phyloP scores from a whole-genome alignment of 148 eudicot genomes.

The Dysphania ambrosioides region DNA sequence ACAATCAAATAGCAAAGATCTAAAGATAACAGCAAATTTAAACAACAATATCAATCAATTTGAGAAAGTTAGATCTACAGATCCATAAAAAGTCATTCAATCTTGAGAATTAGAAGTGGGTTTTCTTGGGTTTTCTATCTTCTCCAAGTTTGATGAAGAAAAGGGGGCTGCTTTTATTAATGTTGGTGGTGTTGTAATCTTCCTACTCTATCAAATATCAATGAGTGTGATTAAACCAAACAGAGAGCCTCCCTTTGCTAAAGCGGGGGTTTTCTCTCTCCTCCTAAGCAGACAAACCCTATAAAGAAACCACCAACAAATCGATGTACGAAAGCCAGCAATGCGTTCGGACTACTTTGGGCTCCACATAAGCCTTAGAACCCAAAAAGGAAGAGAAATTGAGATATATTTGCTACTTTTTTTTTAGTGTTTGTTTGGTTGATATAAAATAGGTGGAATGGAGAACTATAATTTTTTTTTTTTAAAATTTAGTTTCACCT shows the following conservation, averaged over 20 bases:
- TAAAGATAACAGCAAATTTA: constrained; percentile 13
- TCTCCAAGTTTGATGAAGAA: constrained; percentile 4
- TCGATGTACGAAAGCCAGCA: constrained; percentile 42
- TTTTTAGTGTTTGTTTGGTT: too few species aligned
- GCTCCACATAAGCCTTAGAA: constrained; percentile 18
- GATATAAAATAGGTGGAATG: too few species aligned
- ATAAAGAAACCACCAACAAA: constrained; percentile 23
- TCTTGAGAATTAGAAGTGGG: constrained; percentile 20
- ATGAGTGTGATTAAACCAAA: constrained; percentile 33
- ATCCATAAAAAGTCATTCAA: constrained; percentile 36
- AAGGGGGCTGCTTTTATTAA: not conserved
- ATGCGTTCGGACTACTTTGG: constrained; percentile 29
- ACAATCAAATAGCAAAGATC: constrained; percentile 35
- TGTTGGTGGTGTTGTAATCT: too few species aligned
- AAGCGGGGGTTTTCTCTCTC: constrained; percentile 14
- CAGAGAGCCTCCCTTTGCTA: constrained; percentile 6
- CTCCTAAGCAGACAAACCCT: constrained; percentile 33
- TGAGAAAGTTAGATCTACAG: constrained; percentile 41
- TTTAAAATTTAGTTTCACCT: too few species aligned
- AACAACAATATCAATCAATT: constrained; percentile 8
- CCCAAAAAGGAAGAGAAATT: not conserved
- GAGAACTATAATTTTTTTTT: too few species aligned
- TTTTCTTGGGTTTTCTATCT: not conserved
- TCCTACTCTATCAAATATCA: constrained; percentile 10
- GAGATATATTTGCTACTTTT: too few species aligned